Base-by-base conservation (phyloP, 768 basidiomycete species). In the Rhodotorula kratochvilovae region DNA sequence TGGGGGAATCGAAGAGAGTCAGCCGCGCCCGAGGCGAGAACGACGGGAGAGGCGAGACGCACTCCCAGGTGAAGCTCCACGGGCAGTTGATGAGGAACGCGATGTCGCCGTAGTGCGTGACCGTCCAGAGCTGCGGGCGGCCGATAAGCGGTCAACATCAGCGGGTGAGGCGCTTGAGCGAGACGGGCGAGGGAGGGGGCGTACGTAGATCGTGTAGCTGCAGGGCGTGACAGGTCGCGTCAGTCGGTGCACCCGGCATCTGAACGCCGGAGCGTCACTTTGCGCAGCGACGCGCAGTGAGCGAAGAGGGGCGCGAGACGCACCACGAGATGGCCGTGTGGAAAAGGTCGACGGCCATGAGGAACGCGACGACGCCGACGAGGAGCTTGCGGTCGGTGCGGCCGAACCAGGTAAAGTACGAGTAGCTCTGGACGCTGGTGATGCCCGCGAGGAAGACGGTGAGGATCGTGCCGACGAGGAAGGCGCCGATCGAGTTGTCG, bases 131-230 rank as follows among this genome's bases (percentile, higher is more conserved):
- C 59, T 61, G 59, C 12, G 10, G n/a, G 8, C 29, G 55, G 17
- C 35, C 13, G 8, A 2, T 23, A 12, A 3, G 33, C 3, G 19
- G n/a, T 15, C 2, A 27, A 7, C 31, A 29, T 54, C 13, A 8
- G 33, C n/a, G n/a, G n/a, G n/a, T n/a, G n/a, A n/a, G n/a, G n/a
- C n/a, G n/a, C n/a, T n/a, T n/a, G 31, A 4, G 15, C 55, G 13
- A 23, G 33, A 31, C 29, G 15, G 25, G 10, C 5, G 29, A 3
- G 31, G 7, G 25, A 10, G 2, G n/a, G 46, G 10, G 27, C 62
- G 62, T 39, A 54, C 55, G 59, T 65, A 71, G 45, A 71, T 51
- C 51, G 64, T 71, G 39, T 45, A 55, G 43, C 72, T 69, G 45
- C 42, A 21, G 19, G 53, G 0, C n/a, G 53, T 39, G 16, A 31